Evolutionary conservation across 2,329 filamentous ascomycete species (phyloP).

Genomic region (Fusarium goolgardi): DNA sequence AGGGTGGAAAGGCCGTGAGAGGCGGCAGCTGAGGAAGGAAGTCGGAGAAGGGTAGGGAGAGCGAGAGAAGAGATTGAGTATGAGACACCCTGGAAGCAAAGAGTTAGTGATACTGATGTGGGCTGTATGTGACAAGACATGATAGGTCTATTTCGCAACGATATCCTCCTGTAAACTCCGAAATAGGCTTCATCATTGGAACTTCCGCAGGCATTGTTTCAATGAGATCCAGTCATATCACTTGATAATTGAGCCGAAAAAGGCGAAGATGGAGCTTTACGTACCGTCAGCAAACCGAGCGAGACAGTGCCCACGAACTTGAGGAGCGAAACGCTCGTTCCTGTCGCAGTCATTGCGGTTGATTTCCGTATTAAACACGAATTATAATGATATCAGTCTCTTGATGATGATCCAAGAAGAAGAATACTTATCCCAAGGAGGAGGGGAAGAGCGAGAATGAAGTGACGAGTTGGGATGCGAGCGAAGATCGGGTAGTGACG

Average conservation of each 20-base stretch:
- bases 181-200: not conserved
- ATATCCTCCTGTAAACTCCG: no score
- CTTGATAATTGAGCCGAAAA: conserved; percentile 24
- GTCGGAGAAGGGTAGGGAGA: conserved; percentile 81
- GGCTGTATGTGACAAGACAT: conserved; percentile 1
- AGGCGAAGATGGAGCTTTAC: conserved; percentile 50
- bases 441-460: conserved; percentile 23
- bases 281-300: conserved; percentile 87
- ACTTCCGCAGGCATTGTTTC: not conserved
- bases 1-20: conserved; percentile 77
- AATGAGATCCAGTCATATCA: conserved; percentile 9
- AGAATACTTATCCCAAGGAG: conserved; percentile 10
- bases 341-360: conserved; percentile 70
- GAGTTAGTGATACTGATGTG: conserved; percentile 27
- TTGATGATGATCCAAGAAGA: conserved; percentile 4
- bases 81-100: conserved; percentile 78
- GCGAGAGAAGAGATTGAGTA: conserved; percentile 83
- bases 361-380: not conserved
- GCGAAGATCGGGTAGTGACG: conserved; percentile 33
- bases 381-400: conserved; percentile 3
- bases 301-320: conserved; percentile 96
- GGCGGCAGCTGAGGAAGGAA: conserved; percentile 79
- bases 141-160: not conserved
- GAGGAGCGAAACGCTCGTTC: conserved; percentile 77
- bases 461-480: conserved; percentile 27